Conservation (phyloP, 73 alveolate species). For the Paramecium pentaurelia region DNA sequence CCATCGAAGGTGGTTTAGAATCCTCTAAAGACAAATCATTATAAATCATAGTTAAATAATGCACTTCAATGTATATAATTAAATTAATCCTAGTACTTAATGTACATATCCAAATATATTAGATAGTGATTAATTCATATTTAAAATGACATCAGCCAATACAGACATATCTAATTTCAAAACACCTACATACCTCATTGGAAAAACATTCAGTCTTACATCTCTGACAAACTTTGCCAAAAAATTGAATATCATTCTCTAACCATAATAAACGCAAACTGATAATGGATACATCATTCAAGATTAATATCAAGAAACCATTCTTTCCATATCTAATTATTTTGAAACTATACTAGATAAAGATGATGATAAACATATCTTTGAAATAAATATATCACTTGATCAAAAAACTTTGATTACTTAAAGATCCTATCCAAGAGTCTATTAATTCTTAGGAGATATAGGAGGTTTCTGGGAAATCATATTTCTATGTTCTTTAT, state of each 20-base stretch:
- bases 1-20: not conserved
- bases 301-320: not conserved
- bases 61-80: not conserved
- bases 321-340: not conserved
- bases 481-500: not conserved
- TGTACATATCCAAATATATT: not conserved
- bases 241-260: not conserved
- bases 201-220: not conserved
- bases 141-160: slow-evolving; percentile 12
- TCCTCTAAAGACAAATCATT: not conserved
- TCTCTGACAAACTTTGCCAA: not conserved
- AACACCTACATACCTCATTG: not conserved
- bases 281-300: not conserved
- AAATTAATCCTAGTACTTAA: not conserved
- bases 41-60: not conserved
- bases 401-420: not conserved
- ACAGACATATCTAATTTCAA: not conserved
- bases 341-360: not conserved
- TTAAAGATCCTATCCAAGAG: not conserved
- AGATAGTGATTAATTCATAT: not conserved
- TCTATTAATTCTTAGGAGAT: not conserved
- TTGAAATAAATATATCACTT: not conserved
- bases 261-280: not conserved
- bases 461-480: slow-evolving; percentile 20
- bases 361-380: not conserved